Base-by-base conservation (phyloP, 768 basidiomycete species). In the Chlorophyllum brunneum region DNA sequence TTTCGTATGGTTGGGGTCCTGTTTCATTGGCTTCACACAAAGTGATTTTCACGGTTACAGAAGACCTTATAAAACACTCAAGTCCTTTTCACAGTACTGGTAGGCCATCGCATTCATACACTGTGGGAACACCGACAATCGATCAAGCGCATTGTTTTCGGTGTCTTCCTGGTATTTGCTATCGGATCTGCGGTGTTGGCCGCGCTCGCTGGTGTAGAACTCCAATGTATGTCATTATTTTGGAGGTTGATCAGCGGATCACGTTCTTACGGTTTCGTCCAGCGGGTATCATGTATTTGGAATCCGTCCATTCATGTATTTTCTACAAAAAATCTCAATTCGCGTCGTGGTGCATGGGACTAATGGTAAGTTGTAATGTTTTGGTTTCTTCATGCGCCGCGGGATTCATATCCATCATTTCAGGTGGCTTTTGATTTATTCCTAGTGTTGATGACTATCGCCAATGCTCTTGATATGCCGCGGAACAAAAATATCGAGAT, bases 381-480 rank as follows among this genome's bases (percentile, higher is more conserved):
- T 9, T 38, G 15, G 6, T 27, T 2, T 18, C 5, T 4, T 30
- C 24, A 20, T 24, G 22, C 18, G 8, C 4, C 15, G 4, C 23
- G 11, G 4, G 22, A 7, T 13, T 15, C 11, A 15, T 27, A 24
- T 26, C 8, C 10, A 4, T 11, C 13, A 16, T 22, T n/a, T 13
- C 20, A 52, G 51, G 42, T 30, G 41, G 33, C 18, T 18, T 45
- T 52, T 20, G 33, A 44, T 37, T 30, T 52, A 22, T 52, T 44
- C 41, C 27, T 52, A 22, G 41, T 44, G 6, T 5, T 44, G 22
- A 37, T 52, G 42, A 27, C 33, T 13, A 27, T 52, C 4, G 34
- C n/a, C 31, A 52, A 52, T 34, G 41, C 42, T 11, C 51, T 52
- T 18, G 51, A 38, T 43, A 36, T 10, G 24, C 51, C 42, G 11